Percentiles rank a stretch among this genome's conserved stretches.
These are phyloP conservation scores for Eleusine coracana DNA, from an alignment of 176 grass and related monocot species.

Conservation along the genomic window DNA sequence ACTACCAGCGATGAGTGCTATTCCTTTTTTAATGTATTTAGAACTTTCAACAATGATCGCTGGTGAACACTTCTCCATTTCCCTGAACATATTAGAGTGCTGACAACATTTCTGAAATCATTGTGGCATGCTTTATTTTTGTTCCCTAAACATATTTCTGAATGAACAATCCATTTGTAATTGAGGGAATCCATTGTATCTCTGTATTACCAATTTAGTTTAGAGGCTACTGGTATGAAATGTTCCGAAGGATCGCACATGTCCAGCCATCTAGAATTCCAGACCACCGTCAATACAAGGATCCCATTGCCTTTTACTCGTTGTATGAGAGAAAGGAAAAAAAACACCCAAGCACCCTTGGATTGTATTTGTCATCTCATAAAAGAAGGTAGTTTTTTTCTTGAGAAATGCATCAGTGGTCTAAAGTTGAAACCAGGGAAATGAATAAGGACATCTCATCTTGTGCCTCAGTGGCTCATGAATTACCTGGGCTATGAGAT, in stretches of 20 bases:
- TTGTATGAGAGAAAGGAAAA: not conserved
- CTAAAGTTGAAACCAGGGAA: too few relatives aligned
- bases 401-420: too few relatives aligned
- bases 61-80: not conserved
- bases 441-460: too few relatives aligned
- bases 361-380: not conserved
- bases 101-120: not conserved
- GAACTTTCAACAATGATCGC: not conserved
- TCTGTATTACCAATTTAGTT: too few relatives aligned
- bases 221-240: too few relatives aligned
- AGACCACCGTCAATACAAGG: too few relatives aligned
- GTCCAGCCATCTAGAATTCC: too few relatives aligned
- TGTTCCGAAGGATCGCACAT: too few relatives aligned
- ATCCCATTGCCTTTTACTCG: too few relatives aligned
- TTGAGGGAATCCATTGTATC: too few relatives aligned
- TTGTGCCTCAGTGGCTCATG: too few relatives aligned
- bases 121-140: not conserved
- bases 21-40: constrained; percentile 1
- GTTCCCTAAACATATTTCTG: not conserved
- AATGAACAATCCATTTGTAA: too few relatives aligned
- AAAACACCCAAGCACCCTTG: not conserved
- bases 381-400: not conserved
- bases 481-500: not conserved
- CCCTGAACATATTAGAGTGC: not conserved
- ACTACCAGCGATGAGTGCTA: not conserved